Base-by-base conservation (phyloP, 1,284 basidiomycete genomes). In the Hemileia vastatrix region DNA sequence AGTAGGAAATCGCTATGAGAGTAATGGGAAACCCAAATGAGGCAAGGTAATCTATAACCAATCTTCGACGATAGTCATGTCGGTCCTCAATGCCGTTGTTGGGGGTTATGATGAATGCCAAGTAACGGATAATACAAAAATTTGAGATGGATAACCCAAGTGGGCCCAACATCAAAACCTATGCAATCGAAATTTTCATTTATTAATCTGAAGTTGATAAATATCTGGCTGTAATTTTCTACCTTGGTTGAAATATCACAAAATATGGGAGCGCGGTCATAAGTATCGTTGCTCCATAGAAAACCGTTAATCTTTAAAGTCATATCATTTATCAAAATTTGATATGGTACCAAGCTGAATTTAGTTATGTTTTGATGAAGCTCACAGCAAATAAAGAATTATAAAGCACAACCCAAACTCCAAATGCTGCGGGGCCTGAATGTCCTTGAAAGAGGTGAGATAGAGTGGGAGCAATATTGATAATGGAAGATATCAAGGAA, bases 381-480 rank as follows among this genome's bases (percentile, higher is more conserved):
- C 48, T 59, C 31, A 59, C 57, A 27, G 52, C 51, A 15, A 19
- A 48, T 4, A 52, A 9, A 4, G 40, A 3, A 32, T 59, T 59
- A 13, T 52, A 24, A 1, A 49, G 2, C 4, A 59, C 33, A 4
- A 44, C 57, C 57, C 57, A 59, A 8, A 52, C 31, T 2, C 57
- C 57, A 21, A 59, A 59, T 13, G 48, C 18, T 2, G 57, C 57
- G n/a, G 57, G 57, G 6, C 57, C 57, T n/a, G 57, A 59, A 27
- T 59, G 57, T 6, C 57, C 32, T 52, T 59, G 57, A 6, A 36
- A 13, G 1, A 59, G 3, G 40, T 59, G 57, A 9, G 36, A 44
- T 13, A 59, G 19, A 2, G 57, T 59, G 0, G 57, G 57, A 3
- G 48, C 47, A 1, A 59, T 27, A 19, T 59, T 59, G 18, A 59